These are phyloP conservation scores for Aspergillus latus DNA, from an alignment of 2,329 filamentous ascomycete species.

Conservation along the genomic window DNA sequence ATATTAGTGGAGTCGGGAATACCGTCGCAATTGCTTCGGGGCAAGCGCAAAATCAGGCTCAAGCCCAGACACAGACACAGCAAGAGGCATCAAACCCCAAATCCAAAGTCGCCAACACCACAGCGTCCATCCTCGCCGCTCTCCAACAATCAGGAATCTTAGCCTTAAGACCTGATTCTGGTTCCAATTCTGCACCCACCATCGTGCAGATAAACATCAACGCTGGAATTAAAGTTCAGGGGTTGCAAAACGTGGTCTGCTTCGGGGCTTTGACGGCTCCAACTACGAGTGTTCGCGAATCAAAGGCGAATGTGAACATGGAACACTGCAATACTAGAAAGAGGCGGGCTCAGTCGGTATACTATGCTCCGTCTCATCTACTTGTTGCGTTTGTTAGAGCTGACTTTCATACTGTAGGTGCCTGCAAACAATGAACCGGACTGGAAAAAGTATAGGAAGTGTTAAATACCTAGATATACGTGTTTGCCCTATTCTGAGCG, in stretches of 20 bases:
- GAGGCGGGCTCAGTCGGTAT: slow-evolving; percentile 27
- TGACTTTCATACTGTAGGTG: slow-evolving; percentile 12
- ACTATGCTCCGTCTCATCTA: background rate
- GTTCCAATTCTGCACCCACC: background rate
- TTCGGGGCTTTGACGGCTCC: slow-evolving; percentile 9
- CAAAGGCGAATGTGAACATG: background rate
- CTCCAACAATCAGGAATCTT: slow-evolving; percentile 19
- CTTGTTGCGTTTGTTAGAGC: background rate
- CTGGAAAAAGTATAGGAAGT: background rate
- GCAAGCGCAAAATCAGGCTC: slow-evolving; percentile 3
- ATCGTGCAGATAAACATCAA: slow-evolving; percentile 29
- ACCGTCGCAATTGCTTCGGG: slow-evolving; percentile 28
- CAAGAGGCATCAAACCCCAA: background rate
- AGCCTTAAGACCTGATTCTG: background rate
- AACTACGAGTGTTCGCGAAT: background rate
- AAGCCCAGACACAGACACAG: slow-evolving; percentile 9
- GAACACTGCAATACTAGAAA: slow-evolving; percentile 11
- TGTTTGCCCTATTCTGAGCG: background rate
- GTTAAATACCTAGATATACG: background rate
- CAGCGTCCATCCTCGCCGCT: slow-evolving; percentile 25
- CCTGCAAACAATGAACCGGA: background rate
- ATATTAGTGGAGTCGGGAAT: slow-evolving; percentile 36
- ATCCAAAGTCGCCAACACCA: slow-evolving; percentile 27
- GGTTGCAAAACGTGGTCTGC: slow-evolving; percentile 30
- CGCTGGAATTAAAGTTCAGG: slow-evolving; percentile 31